phyloP scores from a whole-genome alignment of 2,329 filamentous ascomycete species.

The Magnaporthales sp. region DNA sequence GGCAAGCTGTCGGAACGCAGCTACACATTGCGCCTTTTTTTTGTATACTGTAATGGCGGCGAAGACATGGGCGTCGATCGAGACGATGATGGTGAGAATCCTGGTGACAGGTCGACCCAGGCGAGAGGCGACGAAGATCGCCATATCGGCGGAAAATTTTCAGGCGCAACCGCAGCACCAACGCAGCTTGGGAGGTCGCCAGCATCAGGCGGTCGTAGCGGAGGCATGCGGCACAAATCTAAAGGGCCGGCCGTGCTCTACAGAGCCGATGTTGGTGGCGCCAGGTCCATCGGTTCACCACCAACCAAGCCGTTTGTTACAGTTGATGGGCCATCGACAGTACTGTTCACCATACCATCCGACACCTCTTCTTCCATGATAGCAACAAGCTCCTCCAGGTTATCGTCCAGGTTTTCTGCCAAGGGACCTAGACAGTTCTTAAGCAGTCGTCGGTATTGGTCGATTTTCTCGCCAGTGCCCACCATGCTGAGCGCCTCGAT shows the following conservation, averaged over 20 bases:
- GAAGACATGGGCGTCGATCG: background rate
- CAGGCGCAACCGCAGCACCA: background rate
- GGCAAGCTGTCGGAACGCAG: background rate
- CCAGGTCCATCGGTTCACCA: slow-evolving; percentile 5
- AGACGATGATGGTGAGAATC: background rate
- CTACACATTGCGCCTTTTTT: background rate
- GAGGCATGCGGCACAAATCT: background rate
- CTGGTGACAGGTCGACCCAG: background rate
- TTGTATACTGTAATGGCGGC: background rate
- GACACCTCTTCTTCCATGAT: slow-evolving; percentile 55
- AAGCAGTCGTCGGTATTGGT: slow-evolving; percentile 63
- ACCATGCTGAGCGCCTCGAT: slow-evolving; percentile 59
- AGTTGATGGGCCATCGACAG: background rate
- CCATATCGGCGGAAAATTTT: background rate
- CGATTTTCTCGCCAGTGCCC: slow-evolving; percentile 64
- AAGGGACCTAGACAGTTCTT: slow-evolving; percentile 58
- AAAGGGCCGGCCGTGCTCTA: background rate
- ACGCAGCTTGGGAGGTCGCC: background rate
- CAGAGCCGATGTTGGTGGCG: slow-evolving; percentile 2
- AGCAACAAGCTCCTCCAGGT: slow-evolving; percentile 50
- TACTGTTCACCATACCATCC: slow-evolving; percentile 19
- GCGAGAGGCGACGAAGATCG: background rate
- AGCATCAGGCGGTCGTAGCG: background rate
- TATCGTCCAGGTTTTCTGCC: slow-evolving; percentile 61
- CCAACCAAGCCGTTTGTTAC: background rate